Evolutionary conservation across 2,329 filamentous ascomycete genomes (phyloP), one percentile per base, ranked within the genome.

Genomic region (Geoglossum cookeanum): DNA sequence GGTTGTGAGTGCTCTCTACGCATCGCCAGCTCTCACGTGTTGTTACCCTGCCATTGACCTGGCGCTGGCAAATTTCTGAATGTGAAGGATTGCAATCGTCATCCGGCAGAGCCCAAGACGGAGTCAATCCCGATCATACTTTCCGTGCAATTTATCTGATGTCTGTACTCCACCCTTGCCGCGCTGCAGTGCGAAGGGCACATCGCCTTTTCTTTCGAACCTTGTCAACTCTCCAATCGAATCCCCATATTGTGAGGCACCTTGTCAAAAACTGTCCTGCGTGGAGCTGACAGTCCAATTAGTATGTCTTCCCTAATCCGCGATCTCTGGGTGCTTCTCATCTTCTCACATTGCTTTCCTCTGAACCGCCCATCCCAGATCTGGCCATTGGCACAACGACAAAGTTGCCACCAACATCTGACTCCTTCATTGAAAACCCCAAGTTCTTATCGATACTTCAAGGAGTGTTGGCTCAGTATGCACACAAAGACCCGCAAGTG

Each of bases 371-470:
- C 0, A 76, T 70, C 3, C 65, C 70, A 4, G 65, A 67, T 32
- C 69, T 84, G 22, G 74, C 80, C 13, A 77, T 85, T 59, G 82
- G 82, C 54, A 78, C 74, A 1, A 77, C 79, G 0, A 77, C 75
- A 4, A 63, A 69, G 15, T 60, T 83, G n/a, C 80, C 80, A 1
- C 81, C 81, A 0, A 82, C 78, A 0, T 79, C 82, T 3, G 68
- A 71, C 44, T 76, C 78, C 27, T 82, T 85, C 64, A 70, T 66
- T 27, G 75, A 78, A 63, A 85, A 85, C 65, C 73, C 69, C 8
- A 67, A 69, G 27, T 85, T 85, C 65, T 65, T 80, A n/a, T 64
- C 69, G 8, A 77, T 84, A 55, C 72, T 84, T 27, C 74, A 80
- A 63, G 70, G 77, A 15, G 78, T 83, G 0, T 70, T 84, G 22